Evolutionary conservation across 2,329 filamentous ascomycete genomes (phyloP).

Genomic region (Magnaporthiopsis rhizophila): DNA sequence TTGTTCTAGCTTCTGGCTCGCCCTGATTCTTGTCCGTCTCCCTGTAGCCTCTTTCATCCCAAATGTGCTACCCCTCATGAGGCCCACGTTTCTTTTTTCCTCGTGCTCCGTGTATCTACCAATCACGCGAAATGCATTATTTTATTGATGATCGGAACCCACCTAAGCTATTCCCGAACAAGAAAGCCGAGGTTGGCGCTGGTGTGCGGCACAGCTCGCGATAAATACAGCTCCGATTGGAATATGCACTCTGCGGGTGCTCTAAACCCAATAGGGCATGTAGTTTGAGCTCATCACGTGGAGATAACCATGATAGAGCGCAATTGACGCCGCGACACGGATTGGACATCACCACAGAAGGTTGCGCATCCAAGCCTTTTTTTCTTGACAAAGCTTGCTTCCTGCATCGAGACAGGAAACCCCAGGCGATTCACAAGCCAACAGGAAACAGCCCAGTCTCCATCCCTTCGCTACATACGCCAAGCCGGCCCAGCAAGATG

Average conservation of each 20-base stretch:
- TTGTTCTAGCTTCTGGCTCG: not conserved
- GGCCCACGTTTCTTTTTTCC: no score
- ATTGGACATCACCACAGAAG: not conserved
- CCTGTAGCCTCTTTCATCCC: not conserved
- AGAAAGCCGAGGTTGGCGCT: no score
- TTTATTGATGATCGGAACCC: no score
- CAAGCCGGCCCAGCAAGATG: constrained; percentile 2
- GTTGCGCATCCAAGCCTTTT: not conserved
- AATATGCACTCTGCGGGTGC: no score
- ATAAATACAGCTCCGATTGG: no score
- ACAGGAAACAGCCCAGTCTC: not conserved
- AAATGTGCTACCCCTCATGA: not conserved
- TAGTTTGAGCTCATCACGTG: not conserved
- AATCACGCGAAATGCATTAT: not conserved
- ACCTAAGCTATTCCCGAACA: no score
- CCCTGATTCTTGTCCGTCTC: not conserved
- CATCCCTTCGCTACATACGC: not conserved
- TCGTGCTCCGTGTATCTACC: not conserved
- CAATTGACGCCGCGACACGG: not conserved
- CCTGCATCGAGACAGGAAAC: not conserved
- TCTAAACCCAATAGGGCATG: no score
- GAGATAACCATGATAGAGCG: not conserved
- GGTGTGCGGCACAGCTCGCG: no score
- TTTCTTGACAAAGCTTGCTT: not conserved
- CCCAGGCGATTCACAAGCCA: no score